Base-by-base conservation (phyloP, 73 alveolate genomes). In the Paramecium biaurelia region DNA sequence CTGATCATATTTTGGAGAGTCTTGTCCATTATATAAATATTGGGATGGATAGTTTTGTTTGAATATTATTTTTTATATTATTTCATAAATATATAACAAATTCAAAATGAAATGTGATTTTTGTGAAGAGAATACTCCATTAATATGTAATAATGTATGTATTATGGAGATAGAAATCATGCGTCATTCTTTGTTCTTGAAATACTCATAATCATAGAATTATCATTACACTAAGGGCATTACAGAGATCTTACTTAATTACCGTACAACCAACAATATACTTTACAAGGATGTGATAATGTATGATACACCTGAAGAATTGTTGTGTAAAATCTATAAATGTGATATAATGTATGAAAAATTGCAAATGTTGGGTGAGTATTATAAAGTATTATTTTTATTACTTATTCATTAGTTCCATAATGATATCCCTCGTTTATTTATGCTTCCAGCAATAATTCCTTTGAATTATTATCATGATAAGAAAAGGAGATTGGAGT, bases 401-500 rank as follows among this genome's bases (percentile, higher is more conserved):
- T 35, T 32, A 1, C 7, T 43, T 11, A 41, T 72, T 7, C 34
- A 4, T 12, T 53, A 72, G 88, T 89, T 43, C 76, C 94, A 89
- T 67, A 53, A 89, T n/a, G 94, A 89, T 70, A 89, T 89, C 14
- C 94, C 94, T 21, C 49, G 94, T 14, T 23, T 89, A n/a, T 89
- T 89, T 26, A 89, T 89, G 94, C 49, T 49, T 38, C 89, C 89
- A 23, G 79, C 84, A 1, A 37, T 63, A 20, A 32, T 58, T n/a
- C 26, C 43, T n/a, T 38, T 89, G 26, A 89, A 89, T 10, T 43
- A 79, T 38, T 70, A 70, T 35, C 94, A 89, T 15, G 94, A 89
- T 28, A 89, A 70, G 72, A 89, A 89, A 67, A 89, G 94, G 35
- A 67, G 94, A 70, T 57, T 89, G 26, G 94, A 89, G n/a, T 89